phyloP scores from a whole-genome alignment of 352 stramenopile genomes.

The Phytophthora parvispora region DNA sequence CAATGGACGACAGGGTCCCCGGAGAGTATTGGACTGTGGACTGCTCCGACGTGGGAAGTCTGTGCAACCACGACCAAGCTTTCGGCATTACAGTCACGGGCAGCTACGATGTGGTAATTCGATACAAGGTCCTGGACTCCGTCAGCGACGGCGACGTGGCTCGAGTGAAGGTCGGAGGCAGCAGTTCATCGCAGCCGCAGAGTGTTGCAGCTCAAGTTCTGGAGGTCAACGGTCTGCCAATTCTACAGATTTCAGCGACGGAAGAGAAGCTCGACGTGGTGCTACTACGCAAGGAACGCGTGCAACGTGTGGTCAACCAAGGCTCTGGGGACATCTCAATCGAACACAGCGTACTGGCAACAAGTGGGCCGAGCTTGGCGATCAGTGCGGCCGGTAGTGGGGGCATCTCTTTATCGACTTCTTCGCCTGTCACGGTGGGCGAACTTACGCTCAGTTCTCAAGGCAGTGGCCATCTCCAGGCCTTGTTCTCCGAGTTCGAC shows the following conservation, averaged over 20 bases:
- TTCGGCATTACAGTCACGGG: constrained; percentile 32
- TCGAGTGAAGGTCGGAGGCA: constrained; percentile 6
- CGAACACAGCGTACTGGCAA: constrained; percentile 12
- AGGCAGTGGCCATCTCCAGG: constrained; percentile 25
- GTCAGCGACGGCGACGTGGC: constrained; percentile 16
- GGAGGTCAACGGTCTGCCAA: constrained; percentile 15
- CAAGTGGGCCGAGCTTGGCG: constrained; percentile 15
- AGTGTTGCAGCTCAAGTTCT: constrained; percentile 11
- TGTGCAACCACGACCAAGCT: constrained; percentile 14
- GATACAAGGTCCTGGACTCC: constrained; percentile 3
- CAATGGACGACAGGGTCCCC: constrained; percentile 13
- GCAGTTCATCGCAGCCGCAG: neutral
- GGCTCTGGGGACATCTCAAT: constrained; percentile 27
- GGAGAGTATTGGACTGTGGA: constrained; percentile 24
- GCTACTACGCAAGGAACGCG: constrained; percentile 19
- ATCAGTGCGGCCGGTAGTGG: constrained; percentile 16
- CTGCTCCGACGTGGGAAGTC: constrained; percentile 1
- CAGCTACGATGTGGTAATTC: constrained; percentile 28
- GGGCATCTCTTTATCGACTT: constrained; percentile 11
- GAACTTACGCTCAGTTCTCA: constrained; percentile 11
- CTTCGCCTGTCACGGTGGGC: constrained; percentile 9
- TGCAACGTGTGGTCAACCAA: constrained; percentile 20
- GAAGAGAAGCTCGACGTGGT: constrained; percentile 19
- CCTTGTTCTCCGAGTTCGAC: constrained; percentile 17
- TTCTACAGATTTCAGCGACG: constrained; percentile 19